phyloP scores from a whole-genome alignment of 2,329 filamentous ascomycete genomes.

The Talaromyces sp. region DNA sequence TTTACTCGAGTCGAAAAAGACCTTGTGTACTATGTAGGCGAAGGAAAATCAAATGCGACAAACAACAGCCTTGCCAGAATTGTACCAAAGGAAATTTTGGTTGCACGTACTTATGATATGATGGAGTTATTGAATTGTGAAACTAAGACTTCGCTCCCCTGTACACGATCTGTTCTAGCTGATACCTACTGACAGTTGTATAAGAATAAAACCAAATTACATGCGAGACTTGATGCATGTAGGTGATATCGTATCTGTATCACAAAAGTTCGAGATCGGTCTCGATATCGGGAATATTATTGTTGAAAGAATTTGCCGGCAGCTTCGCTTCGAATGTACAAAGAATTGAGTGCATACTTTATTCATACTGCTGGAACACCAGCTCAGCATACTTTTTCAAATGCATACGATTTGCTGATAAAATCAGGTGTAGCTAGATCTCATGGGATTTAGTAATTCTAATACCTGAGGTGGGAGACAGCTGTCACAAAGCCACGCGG shows the following conservation, averaged over 20 bases:
- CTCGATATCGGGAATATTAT: not conserved
- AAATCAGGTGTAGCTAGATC: not conserved
- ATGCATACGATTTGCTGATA: not conserved
- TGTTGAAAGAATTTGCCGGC: not conserved
- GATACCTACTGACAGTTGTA: not conserved
- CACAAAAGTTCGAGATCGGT: not conserved
- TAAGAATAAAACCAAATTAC: not conserved
- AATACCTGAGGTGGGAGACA: not conserved
- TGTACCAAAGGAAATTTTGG: not conserved
- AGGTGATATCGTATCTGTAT: not conserved
- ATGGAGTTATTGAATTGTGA: not conserved
- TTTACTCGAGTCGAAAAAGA: constrained; percentile 1
- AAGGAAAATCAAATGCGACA: constrained; percentile 14
- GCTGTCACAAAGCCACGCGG: not conserved
- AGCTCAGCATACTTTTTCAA: not conserved
- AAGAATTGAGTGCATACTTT: not conserved
- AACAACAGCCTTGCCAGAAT: constrained; percentile 13
- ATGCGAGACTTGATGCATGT: not conserved
- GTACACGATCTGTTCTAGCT: not conserved
- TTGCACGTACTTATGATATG: not conserved
- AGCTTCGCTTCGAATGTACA: not conserved
- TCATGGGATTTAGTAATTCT: not conserved
- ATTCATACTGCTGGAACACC: not conserved
- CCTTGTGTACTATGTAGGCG: constrained; percentile 12
- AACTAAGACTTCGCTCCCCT: not conserved